Percentiles rank a stretch among this genome's conserved stretches.
Conservation (phyloP, 2,329 filamentous ascomycete genomes). For the Epichloe bromicola region DNA sequence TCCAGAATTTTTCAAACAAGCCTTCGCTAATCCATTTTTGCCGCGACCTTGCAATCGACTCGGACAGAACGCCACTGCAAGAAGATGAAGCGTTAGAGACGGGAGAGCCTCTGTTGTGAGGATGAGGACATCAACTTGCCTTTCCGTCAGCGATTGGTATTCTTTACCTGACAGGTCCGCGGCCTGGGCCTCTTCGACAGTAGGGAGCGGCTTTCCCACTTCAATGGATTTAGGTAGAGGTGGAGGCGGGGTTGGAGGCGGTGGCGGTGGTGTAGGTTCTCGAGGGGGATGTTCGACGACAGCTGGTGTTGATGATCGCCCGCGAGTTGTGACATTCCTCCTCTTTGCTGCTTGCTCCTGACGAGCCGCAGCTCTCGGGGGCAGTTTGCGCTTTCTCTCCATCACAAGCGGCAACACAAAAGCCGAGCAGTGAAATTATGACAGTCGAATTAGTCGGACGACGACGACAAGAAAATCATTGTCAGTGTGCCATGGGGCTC, state of each 20-base stretch:
- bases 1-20: slow-evolving; percentile 67
- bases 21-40: slow-evolving; percentile 60
- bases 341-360: slow-evolving; percentile 48
- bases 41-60: slow-evolving; percentile 61
- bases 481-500: slow-evolving; percentile 18
- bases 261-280: slow-evolving; percentile 18
- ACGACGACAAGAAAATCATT: slow-evolving; percentile 14
- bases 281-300: slow-evolving; percentile 20
- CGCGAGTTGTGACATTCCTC: slow-evolving; percentile 42
- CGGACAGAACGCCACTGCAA: slow-evolving; percentile 56
- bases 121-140: slow-evolving; percentile 27
- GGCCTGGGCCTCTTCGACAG: slow-evolving; percentile 53
- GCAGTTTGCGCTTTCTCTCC: slow-evolving; percentile 55
- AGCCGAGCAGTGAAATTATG: background rate
- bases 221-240: slow-evolving; percentile 49
- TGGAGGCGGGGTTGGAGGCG: slow-evolving; percentile 21
- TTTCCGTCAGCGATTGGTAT: slow-evolving; percentile 63
- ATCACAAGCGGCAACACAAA: slow-evolving; percentile 21
- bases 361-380: slow-evolving; percentile 48
- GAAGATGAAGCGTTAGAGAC: background rate
- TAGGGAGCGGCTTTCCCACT: slow-evolving; percentile 57
- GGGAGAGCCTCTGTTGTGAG: background rate
- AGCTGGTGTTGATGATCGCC: slow-evolving; percentile 35
- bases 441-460: slow-evolving; percentile 4
- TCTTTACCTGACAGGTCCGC: slow-evolving; percentile 49